Conservation (phyloP, 495 filamentous ascomycete species). For the Letharia columbiana region DNA sequence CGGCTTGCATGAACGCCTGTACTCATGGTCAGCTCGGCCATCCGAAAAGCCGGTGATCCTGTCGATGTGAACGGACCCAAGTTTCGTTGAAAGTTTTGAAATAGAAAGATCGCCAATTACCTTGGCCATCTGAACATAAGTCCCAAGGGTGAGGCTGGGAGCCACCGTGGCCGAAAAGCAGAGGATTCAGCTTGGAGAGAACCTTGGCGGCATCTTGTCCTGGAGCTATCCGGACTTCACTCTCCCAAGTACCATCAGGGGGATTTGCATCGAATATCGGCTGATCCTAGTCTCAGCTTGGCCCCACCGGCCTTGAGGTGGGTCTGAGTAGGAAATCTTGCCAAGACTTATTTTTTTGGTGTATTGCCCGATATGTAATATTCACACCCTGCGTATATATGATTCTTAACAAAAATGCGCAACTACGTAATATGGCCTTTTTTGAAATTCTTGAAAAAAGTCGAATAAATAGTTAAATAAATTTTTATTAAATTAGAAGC, state of each 20-base stretch:
- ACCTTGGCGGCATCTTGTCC: constrained; percentile 29
- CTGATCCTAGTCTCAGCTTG: no score
- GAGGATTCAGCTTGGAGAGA: constrained; percentile 7
- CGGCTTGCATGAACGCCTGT: constrained; percentile 53
- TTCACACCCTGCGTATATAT: no score
- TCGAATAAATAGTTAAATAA: no score
- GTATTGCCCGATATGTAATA: no score
- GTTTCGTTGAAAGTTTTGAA: constrained; percentile 56
- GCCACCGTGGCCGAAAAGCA: constrained; percentile 25
- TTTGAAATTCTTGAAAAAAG: no score
- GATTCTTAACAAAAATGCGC: no score
- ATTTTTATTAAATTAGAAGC: no score
- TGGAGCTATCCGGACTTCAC: neutral
- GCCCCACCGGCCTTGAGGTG: no score
- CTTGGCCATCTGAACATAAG: constrained; percentile 34
- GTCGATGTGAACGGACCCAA: constrained; percentile 39
- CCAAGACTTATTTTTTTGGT: no score
- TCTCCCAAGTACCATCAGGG: neutral
- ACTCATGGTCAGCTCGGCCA: neutral
- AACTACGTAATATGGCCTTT: no score
- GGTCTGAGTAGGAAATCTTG: no score
- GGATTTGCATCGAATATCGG: neutral
- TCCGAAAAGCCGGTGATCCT: neutral
- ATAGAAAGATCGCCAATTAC: constrained; percentile 48
- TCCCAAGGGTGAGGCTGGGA: constrained; percentile 3